Percentiles rank a stretch among this genome's conserved stretches.
These are phyloP conservation scores for Wickerhamomyces bisporus DNA, from an alignment of 805 yeast species.

Conservation along the genomic window DNA sequence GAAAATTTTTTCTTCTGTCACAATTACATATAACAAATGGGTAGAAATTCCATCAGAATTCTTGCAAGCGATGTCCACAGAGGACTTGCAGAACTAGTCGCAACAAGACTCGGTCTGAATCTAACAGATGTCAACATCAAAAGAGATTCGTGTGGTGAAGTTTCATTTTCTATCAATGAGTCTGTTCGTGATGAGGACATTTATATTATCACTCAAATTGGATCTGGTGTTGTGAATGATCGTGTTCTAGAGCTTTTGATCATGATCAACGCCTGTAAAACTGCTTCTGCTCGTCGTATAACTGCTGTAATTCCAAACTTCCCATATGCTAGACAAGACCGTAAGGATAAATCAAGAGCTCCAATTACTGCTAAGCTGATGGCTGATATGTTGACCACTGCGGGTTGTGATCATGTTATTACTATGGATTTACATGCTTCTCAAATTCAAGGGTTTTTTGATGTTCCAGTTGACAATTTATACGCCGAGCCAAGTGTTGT, in stretches of 20 bases:
- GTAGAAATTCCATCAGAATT: conserved; percentile 65
- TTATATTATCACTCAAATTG: conserved; percentile 73
- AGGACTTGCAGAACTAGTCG: conserved; percentile 64
- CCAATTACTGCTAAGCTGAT: conserved; percentile 82
- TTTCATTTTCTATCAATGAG: conserved; percentile 72
- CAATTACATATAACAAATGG: conserved; percentile 43
- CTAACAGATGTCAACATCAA: conserved; percentile 60
- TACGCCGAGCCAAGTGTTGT: conserved; percentile 83
- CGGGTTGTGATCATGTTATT: conserved; percentile 82
- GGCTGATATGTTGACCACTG: conserved; percentile 77
- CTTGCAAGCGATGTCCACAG: conserved; percentile 66
- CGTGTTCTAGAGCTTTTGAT: conserved; percentile 67
- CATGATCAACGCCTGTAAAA: conserved; percentile 78
- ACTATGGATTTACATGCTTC: conserved; percentile 89
- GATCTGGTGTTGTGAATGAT: conserved; percentile 74
- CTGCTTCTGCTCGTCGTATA: conserved; percentile 78
- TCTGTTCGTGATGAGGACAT: conserved; percentile 84
- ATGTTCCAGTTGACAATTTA: conserved; percentile 77
- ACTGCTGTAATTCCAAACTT: conserved; percentile 80
- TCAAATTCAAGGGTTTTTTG: conserved; percentile 82
- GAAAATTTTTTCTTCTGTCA: neutral
- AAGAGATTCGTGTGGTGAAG: conserved; percentile 68
- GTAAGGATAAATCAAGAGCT: conserved; percentile 80
- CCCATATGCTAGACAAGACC: conserved; percentile 86
- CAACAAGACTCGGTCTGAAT: conserved; percentile 52